These are phyloP conservation scores for Colletotrichum sp. DNA, from an alignment of 2,329 filamentous ascomycete species.

Conservation along the genomic window DNA sequence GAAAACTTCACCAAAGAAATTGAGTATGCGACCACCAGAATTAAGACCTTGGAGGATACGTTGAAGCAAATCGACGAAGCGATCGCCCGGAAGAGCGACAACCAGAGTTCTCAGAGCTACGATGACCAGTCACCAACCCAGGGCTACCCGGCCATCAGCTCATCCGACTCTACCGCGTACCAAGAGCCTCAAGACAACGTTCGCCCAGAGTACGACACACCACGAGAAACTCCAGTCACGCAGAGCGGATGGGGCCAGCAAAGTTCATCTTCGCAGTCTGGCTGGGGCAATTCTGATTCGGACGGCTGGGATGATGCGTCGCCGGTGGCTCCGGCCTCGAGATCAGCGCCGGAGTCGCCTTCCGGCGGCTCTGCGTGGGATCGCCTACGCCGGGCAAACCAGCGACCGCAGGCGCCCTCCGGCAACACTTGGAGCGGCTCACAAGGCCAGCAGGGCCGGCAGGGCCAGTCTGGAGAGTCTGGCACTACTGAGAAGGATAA, in stretches of 20 bases:
- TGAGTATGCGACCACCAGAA: neutral
- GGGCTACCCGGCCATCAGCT: conserved; percentile 4
- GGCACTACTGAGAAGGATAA: conserved; percentile 42
- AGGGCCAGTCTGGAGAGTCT: conserved; percentile 25
- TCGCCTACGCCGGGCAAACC: conserved; percentile 44
- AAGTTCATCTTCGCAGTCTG: neutral
- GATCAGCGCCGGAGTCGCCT: neutral
- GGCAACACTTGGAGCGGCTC: neutral
- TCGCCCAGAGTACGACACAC: neutral
- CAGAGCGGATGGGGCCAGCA: neutral
- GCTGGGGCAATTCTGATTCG: neutral
- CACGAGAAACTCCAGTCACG: neutral
- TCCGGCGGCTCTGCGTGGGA: conserved; percentile 48
- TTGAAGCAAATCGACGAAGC: neutral
- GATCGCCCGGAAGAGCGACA: neutral
- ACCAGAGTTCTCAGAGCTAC: neutral
- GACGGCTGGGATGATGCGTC: conserved; percentile 42
- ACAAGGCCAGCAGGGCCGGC: conserved; percentile 7
- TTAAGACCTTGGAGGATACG: neutral
- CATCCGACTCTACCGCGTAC: neutral
- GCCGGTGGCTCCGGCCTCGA: conserved; percentile 38
- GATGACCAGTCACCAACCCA: neutral
- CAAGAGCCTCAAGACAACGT: neutral
- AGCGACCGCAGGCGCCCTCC: conserved; percentile 1
- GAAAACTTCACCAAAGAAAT: neutral